Evolutionary conservation across 331 rosid species (phyloP).

Genomic region (Prunus yedoensis): DNA sequence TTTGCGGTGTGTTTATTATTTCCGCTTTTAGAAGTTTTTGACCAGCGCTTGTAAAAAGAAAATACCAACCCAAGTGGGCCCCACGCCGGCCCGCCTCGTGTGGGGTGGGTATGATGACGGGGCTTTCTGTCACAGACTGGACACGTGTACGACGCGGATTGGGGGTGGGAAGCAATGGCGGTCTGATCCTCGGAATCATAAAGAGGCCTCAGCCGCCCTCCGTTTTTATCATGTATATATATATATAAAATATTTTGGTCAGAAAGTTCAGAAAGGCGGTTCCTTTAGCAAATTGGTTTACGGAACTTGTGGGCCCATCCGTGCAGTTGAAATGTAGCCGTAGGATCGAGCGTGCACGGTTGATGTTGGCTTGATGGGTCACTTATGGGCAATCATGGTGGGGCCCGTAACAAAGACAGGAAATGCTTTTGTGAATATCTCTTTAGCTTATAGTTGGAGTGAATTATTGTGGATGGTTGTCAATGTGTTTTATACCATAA

Average conservation of each 20-base stretch:
- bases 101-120: conserved; percentile 21
- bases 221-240: background rate
- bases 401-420: background rate
- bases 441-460: background rate
- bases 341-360: background rate
- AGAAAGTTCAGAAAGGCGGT: conserved; percentile 31
- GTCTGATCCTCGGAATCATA: conserved; percentile 40
- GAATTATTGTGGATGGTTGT: conserved; percentile 2
- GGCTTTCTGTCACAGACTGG: conserved; percentile 9
- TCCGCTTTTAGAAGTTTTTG: conserved; percentile 9
- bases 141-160: conserved; percentile 26
- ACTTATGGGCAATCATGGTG: conserved; percentile 4
- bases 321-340: conserved; percentile 12
- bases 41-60: background rate
- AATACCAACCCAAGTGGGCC: conserved; percentile 23
- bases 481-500: no score
- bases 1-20: background rate
- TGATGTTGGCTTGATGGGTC: conserved; percentile 18
- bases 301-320: background rate
- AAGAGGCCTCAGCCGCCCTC: conserved; percentile 72
- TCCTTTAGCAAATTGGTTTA: conserved; percentile 25
- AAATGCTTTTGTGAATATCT: background rate
- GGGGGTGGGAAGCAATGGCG: conserved; percentile 28
- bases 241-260: conserved; percentile 5
- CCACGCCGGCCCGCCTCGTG: conserved; percentile 39